Conservation (phyloP, 257 asterid genomes). For the Penstemon newberryi region DNA sequence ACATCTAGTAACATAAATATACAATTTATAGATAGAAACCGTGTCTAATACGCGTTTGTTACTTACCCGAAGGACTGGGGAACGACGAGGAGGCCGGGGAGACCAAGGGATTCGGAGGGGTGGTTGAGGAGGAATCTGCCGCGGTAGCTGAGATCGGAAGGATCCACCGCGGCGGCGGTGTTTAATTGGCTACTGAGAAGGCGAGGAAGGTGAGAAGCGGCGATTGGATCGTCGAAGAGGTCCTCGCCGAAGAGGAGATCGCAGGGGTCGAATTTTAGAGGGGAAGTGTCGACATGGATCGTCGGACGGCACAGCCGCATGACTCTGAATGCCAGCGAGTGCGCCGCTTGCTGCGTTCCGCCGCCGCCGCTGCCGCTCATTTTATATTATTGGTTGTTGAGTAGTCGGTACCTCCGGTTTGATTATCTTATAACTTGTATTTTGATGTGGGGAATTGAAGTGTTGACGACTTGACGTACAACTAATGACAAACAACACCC, state of each 20-base stretch:
- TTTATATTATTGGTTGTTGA: neutral
- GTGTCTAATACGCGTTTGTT: slow-evolving; percentile 11
- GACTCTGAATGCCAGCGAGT: slow-evolving; percentile 89
- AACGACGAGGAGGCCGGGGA: slow-evolving; percentile 87
- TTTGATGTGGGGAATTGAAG: too few species aligned
- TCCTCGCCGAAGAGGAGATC: slow-evolving; percentile 95
- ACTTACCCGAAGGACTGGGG: slow-evolving; percentile 91
- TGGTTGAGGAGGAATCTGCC: slow-evolving; percentile 75
- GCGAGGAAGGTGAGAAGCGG: slow-evolving; percentile 72
- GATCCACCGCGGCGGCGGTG: slow-evolving; percentile 36
- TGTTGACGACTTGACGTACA: too few species aligned
- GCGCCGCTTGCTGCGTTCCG: slow-evolving; percentile 60
- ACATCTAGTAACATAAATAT: too few species aligned
- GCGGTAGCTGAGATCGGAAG: slow-evolving; percentile 81
- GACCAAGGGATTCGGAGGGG: slow-evolving; percentile 82
- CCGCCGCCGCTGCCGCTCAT: slow-evolving; percentile 66
- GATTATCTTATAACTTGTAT: neutral
- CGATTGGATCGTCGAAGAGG: slow-evolving; percentile 79
- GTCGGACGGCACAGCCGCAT: slow-evolving; percentile 93
- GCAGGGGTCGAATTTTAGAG: slow-evolving; percentile 80
- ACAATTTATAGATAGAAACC: neutral
- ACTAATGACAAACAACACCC: too few species aligned
- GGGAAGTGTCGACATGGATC: slow-evolving; percentile 69
- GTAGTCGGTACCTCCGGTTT: slow-evolving; percentile 27
- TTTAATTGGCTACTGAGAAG: slow-evolving; percentile 47